Evolutionary conservation across 2,329 filamentous ascomycete genomes (phyloP).

Genomic region (Coniochaeta prunicola): DNA sequence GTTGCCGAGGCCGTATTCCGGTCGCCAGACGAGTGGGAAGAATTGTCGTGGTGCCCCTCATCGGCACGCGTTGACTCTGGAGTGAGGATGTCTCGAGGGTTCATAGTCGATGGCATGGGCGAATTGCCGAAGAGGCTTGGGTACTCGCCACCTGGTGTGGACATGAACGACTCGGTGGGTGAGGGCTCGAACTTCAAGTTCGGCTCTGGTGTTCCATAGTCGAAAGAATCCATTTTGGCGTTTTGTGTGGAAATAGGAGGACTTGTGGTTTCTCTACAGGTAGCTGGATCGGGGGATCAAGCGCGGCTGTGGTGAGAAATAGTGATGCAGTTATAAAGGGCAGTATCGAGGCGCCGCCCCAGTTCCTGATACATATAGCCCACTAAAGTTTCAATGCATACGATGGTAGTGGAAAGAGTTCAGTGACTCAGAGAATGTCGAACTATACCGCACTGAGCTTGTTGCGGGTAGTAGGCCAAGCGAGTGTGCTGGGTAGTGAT

Average conservation of each 20-base stretch:
- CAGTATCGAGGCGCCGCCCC: not conserved
- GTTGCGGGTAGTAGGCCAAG: not conserved
- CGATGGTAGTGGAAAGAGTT: not conserved
- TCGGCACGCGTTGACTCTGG: constrained; percentile 33
- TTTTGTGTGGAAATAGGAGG: not conserved
- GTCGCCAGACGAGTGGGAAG: constrained; percentile 8
- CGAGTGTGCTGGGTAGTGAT: not conserved
- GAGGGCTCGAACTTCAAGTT: constrained; percentile 46
- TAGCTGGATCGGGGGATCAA: not conserved
- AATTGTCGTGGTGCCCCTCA: constrained; percentile 16
- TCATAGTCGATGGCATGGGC: constrained; percentile 24
- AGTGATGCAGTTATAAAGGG: not conserved
- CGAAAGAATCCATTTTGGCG: constrained; percentile 31
- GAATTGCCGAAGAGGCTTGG: constrained; percentile 38
- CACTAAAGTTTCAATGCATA: not conserved
- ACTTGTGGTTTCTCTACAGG: not conserved
- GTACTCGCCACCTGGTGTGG: constrained; percentile 41
- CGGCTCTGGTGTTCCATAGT: constrained; percentile 31
- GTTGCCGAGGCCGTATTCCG: constrained; percentile 10
- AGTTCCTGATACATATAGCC: constrained; percentile 1
- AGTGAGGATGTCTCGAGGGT: constrained; percentile 43
- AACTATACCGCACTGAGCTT: not conserved
- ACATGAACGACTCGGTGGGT: constrained; percentile 47
- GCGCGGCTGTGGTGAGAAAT: not conserved
- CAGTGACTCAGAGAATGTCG: not conserved